Percentiles rank a stretch among this genome's conserved stretches.
Evolutionary conservation across 139 green algal species (phyloP).

Genomic region (Picochlorum sp.): DNA sequence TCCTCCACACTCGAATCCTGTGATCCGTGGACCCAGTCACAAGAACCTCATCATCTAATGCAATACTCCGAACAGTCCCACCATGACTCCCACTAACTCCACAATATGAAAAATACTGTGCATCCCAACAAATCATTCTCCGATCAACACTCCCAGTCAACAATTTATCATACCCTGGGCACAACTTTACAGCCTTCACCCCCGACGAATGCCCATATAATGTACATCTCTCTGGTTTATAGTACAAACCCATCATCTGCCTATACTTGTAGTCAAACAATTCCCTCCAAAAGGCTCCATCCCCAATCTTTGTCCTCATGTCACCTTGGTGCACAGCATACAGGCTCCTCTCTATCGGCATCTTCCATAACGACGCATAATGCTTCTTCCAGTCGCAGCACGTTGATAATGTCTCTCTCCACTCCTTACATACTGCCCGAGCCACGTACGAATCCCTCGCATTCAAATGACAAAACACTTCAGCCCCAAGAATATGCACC

Average conservation of each 20-base stretch:
- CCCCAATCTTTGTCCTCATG: background rate
- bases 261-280: background rate
- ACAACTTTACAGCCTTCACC: constrained; percentile 11
- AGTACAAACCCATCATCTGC: background rate
- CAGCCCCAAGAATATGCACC: constrained; percentile 24
- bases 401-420: constrained; percentile 26
- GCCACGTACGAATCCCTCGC: constrained; percentile 14
- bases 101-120: background rate
- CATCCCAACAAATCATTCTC: background rate
- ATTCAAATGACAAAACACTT: constrained; percentile 1
- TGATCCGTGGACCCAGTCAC: background rate
- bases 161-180: background rate
- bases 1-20: background rate
- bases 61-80: constrained; percentile 7
- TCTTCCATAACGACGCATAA: constrained; percentile 6
- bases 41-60: constrained; percentile 8
- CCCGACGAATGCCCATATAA: constrained; percentile 7
- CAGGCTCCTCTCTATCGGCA: background rate
- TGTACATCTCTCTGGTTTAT: background rate
- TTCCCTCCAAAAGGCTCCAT: background rate
- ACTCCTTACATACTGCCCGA: constrained; percentile 33
- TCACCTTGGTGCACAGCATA: background rate
- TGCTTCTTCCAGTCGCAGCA: constrained; percentile 6
- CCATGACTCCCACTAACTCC: background rate
- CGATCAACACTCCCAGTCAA: constrained; percentile 7